Base-by-base conservation (phyloP, 148 eudicot genomes). In the Fagopyrum tataricum region DNA sequence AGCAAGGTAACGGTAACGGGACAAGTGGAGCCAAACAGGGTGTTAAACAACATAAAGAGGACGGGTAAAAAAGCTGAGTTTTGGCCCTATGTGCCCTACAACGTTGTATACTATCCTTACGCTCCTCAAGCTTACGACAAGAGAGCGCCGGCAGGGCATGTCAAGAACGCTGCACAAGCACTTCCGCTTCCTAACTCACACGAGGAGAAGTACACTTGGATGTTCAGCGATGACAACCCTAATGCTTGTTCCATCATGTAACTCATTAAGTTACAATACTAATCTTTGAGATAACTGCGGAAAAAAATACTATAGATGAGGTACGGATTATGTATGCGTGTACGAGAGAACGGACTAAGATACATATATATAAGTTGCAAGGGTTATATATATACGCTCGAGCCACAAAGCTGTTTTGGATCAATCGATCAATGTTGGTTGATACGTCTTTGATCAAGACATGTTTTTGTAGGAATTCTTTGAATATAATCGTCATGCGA, bases 201-300 rank as follows among this genome's bases (percentile, higher is more conserved):
- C 1, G 48, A 4, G 7, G 85, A 84, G 75, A 72, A 18, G 62
- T 79, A 74, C 44, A 67, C 84, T 15, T 48, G 80, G 7, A 53
- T 80, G 51, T 86, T 86, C 76, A 86, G 87, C 31, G 90, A 86
- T 41, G 90, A 86, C 4, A 86, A 86, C 73, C 84, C 85, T 2
- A 79, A 80, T 69, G 87, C 90, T 4, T 86, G 90, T 66, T 84
- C 85, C 2, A 77, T 84, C 59, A 84, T 86, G 90, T 86, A 75
- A 84, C 6, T 49, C 4, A 49, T 11, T 15, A 15, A 15, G 5
- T 49, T 49, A 13, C 17, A 48, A 48, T 48, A 11, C 12, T 48
- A 11, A 13, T n/a, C 52, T 13, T 14, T 48, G 52, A 48, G 52
- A n/a, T n/a, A n/a, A n/a, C n/a, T n/a, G n/a, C n/a, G n/a, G n/a